Evolutionary conservation across 2,329 filamentous ascomycete genomes (phyloP).

Genomic region (Colletotrichum melonis): DNA sequence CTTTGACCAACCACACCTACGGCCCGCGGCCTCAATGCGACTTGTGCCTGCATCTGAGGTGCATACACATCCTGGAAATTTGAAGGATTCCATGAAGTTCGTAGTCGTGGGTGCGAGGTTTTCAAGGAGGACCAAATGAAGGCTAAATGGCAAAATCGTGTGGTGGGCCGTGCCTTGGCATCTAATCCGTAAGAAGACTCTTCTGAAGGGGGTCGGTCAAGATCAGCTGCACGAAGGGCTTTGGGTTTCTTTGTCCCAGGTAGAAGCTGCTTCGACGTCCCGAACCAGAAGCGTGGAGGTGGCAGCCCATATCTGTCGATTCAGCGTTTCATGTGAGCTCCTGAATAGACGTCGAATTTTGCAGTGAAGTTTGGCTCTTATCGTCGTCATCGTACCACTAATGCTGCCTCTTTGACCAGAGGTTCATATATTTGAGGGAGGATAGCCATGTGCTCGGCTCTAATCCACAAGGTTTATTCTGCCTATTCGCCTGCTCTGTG

Average conservation of each 20-base stretch:
- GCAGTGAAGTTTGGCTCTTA: not conserved
- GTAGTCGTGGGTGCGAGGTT: not conserved
- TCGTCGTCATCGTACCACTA: not conserved
- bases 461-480: not conserved
- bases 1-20: constrained; percentile 1
- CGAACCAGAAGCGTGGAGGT: not conserved
- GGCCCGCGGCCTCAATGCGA: not conserved
- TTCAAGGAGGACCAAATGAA: not conserved
- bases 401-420: not conserved
- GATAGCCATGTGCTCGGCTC: not conserved
- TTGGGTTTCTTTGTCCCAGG: not conserved
- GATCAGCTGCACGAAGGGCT: not conserved
- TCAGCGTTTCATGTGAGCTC: not conserved
- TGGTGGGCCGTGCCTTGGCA: not conserved
- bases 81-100: not conserved
- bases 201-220: not conserved
- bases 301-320: not conserved
- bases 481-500: not conserved
- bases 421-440: constrained; percentile 4
- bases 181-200: not conserved
- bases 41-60: constrained; percentile 30
- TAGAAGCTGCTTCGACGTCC: not conserved
- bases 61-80: constrained; percentile 4
- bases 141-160: not conserved
- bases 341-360: not conserved